Evolutionary conservation across 305 asterid species (phyloP).

Genomic region (Fraxinus angustifolia): DNA sequence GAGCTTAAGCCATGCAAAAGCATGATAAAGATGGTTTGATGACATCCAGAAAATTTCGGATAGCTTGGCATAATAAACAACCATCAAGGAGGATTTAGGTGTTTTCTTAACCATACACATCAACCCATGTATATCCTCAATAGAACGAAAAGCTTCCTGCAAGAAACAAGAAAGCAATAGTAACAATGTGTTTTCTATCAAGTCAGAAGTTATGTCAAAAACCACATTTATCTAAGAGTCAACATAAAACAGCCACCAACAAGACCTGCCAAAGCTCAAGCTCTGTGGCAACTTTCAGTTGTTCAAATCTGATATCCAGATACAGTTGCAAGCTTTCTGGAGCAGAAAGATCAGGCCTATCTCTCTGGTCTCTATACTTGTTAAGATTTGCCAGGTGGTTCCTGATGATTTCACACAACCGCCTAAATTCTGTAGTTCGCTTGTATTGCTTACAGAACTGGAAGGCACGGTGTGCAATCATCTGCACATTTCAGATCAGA

Average conservation of each 20-base stretch:
- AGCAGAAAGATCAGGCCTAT: slow-evolving; percentile 88
- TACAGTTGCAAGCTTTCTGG: slow-evolving; percentile 93
- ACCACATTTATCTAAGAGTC: background rate
- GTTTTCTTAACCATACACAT: slow-evolving; percentile 90
- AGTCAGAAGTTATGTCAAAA: background rate
- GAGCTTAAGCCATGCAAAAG: slow-evolving; percentile 96
- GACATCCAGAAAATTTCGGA: slow-evolving; percentile 95
- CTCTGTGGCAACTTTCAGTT: slow-evolving; percentile 91
- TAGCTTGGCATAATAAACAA: slow-evolving; percentile 81
- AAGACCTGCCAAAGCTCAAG: slow-evolving; percentile 95
- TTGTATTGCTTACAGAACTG: slow-evolving; percentile 98
- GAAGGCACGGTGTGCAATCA: slow-evolving; percentile 97
- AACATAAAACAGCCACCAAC: slow-evolving; percentile 5
- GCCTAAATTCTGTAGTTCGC: slow-evolving; percentile 84
- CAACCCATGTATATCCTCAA: slow-evolving; percentile 85
- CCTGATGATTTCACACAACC: slow-evolving; percentile 88
- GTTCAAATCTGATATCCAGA: slow-evolving; percentile 94
- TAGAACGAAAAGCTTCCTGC: slow-evolving; percentile 92
- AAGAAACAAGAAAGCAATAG: background rate
- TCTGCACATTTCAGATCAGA: slow-evolving; percentile 39
- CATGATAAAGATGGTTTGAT: slow-evolving; percentile 85
- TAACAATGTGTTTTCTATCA: slow-evolving; percentile 2
- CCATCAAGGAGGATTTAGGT: slow-evolving; percentile 85
- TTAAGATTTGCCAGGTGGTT: slow-evolving; percentile 94
- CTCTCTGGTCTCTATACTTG: slow-evolving; percentile 92